Base-by-base conservation (phyloP, 176 grass and related monocot species). In the Hsuehochloa calcarea region DNA sequence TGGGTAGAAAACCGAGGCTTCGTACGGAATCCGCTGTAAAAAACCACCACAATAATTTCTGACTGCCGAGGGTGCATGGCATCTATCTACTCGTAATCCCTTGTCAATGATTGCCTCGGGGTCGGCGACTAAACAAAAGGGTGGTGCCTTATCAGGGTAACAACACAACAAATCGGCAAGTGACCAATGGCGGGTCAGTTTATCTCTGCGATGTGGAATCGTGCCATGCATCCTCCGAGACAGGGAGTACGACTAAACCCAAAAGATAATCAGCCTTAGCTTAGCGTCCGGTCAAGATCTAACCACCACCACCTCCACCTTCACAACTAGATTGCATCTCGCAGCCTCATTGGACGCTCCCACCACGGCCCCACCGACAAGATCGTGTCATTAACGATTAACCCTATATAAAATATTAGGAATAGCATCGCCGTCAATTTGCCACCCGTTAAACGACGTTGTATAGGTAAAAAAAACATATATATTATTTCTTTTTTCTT, bases 241-340 rank as follows among this genome's bases (percentile, higher is more conserved):
- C 34, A 65, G 8, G 38, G 66, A 60, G 71, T 17, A 58, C 60
- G 19, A 70, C 70, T 60, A 69, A 71, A 7, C 52, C 31, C 14
- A 20, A 51, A 87, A 80, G 37, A 85, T 82, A 85, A 82, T 71
- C 61, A 67, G 20, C 13, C 67, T 0, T 11, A 43, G 67, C 38
- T 64, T 31, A 35, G 65, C 76, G 47, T 86, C 79, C 79, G 70
- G 86, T 91, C 92, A 87, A 94, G 89, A 94, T 89, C 87, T 78
- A 89, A 94, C 89, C 63, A 84, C 86, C 86, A 34, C 85, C 83
- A 13, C 6, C 39, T 0, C 52, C 74, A 38, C 31, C 60, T 20
- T 37, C 47, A 69, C 34, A 25, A 7, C 56, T 34, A 26, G 72
- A 88, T 72, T 79, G 67, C 67, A 86, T 72, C 84, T 86, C 51